Conservation (phyloP, 116 monocot species). For the Zostera marina region DNA sequence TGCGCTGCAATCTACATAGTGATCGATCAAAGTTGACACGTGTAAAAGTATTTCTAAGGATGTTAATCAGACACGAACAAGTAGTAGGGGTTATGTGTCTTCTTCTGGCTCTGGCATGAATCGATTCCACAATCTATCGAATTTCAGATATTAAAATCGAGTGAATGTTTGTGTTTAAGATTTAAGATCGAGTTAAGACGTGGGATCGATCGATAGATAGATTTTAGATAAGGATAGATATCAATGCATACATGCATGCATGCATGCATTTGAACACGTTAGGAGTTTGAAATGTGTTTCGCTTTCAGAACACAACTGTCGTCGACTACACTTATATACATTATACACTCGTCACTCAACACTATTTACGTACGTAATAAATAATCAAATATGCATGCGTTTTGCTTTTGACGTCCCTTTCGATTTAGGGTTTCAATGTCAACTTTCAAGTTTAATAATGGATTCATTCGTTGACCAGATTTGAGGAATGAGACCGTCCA, state of each 20-base stretch:
- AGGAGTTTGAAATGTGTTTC: background rate
- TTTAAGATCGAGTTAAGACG: background rate
- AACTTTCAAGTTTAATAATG: too few relatives aligned
- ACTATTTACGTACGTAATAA: too few relatives aligned
- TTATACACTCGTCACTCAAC: too few relatives aligned
- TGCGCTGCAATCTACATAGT: background rate
- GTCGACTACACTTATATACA: background rate
- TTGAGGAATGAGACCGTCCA: too few relatives aligned
- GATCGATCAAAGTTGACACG: background rate
- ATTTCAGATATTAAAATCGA: background rate
- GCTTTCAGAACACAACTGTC: background rate
- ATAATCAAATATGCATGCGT: too few relatives aligned
- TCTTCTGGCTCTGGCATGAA: background rate
- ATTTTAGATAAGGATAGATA: background rate
- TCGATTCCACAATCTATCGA: too few relatives aligned
- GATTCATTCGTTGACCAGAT: too few relatives aligned
- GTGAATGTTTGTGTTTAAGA: background rate
- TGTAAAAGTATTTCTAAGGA: background rate
- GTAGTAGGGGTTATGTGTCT: background rate
- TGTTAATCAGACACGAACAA: background rate
- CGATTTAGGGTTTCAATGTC: too few relatives aligned
- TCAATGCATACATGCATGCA: background rate
- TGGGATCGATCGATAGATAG: background rate
- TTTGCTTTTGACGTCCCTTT: too few relatives aligned
- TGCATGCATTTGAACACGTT: constrained; percentile 1